A percentile compares a stretch with the other conserved stretches of the same genome.
phyloP scores from a whole-genome alignment of 2,329 filamentous ascomycete genomes.

The Alternaria arborescens region DNA sequence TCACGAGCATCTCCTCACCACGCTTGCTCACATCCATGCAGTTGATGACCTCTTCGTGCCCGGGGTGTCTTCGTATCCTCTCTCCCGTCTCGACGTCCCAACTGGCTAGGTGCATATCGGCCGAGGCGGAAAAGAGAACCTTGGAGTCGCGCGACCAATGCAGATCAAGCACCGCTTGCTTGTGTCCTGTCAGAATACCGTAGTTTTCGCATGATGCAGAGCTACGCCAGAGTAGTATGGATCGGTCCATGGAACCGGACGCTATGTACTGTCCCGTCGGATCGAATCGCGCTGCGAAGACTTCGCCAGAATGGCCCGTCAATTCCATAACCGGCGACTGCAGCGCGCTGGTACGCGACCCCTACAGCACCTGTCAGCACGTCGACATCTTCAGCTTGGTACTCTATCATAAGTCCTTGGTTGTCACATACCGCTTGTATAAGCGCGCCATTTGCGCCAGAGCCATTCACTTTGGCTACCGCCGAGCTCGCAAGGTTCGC shows the following conservation, averaged over 20 bases:
- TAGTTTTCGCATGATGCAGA: constrained; percentile 96
- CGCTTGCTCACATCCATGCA: constrained; percentile 85
- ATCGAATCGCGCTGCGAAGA: constrained; percentile 91
- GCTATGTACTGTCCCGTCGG: constrained; percentile 87
- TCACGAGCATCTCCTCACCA: constrained; percentile 89
- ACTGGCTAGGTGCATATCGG: constrained; percentile 90
- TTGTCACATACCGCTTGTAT: constrained; percentile 70
- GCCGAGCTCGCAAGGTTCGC: constrained; percentile 63
- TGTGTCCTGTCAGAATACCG: constrained; percentile 85
- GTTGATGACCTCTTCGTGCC: constrained; percentile 97
- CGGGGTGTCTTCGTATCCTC: constrained; percentile 88
- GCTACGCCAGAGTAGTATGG: constrained; percentile 91
- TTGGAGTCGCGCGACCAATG: constrained; percentile 97
- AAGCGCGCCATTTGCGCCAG: constrained; percentile 67
- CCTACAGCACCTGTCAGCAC: constrained; percentile 61
- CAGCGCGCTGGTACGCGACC: constrained; percentile 79
- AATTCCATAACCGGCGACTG: constrained; percentile 95
- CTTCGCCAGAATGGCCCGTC: constrained; percentile 78
- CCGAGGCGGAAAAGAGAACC: constrained; percentile 89
- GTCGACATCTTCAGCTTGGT: constrained; percentile 40
- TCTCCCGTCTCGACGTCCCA: constrained; percentile 95
- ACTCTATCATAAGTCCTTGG: constrained; percentile 44
- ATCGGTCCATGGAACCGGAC: constrained; percentile 93
- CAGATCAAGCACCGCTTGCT: constrained; percentile 87
- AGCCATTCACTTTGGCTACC: constrained; percentile 66